These are phyloP conservation scores for Dendryphion nanum DNA, from an alignment of 2,329 filamentous ascomycete species.

Conservation along the genomic window DNA sequence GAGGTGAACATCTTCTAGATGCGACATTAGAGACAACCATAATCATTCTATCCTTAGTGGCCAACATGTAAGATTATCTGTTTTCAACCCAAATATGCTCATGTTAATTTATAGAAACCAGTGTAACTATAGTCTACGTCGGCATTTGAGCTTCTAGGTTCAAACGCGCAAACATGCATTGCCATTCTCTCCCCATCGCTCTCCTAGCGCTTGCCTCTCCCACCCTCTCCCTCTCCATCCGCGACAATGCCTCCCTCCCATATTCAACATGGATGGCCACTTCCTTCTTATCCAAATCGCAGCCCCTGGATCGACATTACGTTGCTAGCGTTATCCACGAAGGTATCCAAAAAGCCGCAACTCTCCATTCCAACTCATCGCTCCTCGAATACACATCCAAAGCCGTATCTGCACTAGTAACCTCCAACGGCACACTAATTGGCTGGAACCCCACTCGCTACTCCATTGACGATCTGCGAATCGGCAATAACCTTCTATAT, in stretches of 20 bases:
- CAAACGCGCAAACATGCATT: neutral
- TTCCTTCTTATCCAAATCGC: slow-evolving; percentile 46
- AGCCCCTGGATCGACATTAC: slow-evolving; percentile 43
- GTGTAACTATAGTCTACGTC: too few species aligned
- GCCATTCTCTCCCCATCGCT: neutral
- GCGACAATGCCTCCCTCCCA: slow-evolving; percentile 17
- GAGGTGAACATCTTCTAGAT: neutral
- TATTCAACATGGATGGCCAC: slow-evolving; percentile 47
- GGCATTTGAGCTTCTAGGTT: too few species aligned
- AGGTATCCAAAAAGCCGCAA: slow-evolving; percentile 48
- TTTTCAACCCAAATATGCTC: too few species aligned
- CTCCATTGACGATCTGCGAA: slow-evolving; percentile 51
- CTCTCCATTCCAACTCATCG: slow-evolving; percentile 43
- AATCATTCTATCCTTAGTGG: neutral
- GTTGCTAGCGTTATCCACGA: slow-evolving; percentile 48
- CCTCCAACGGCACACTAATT: slow-evolving; percentile 48
- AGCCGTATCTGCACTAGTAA: slow-evolving; percentile 50
- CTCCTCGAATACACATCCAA: slow-evolving; percentile 47
- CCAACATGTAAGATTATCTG: neutral
- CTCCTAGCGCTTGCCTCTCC: slow-evolving; percentile 20
- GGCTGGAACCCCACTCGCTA: slow-evolving; percentile 50
- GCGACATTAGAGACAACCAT: neutral
- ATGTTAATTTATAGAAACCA: too few species aligned
- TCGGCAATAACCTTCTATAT: slow-evolving; percentile 54
- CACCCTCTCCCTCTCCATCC: slow-evolving; percentile 21